A percentile compares a stretch with the other conserved stretches of the same genome.
These are phyloP conservation scores for Turritis glabra DNA, from an alignment of 345 rosid genomes.

Conservation along the genomic window DNA sequence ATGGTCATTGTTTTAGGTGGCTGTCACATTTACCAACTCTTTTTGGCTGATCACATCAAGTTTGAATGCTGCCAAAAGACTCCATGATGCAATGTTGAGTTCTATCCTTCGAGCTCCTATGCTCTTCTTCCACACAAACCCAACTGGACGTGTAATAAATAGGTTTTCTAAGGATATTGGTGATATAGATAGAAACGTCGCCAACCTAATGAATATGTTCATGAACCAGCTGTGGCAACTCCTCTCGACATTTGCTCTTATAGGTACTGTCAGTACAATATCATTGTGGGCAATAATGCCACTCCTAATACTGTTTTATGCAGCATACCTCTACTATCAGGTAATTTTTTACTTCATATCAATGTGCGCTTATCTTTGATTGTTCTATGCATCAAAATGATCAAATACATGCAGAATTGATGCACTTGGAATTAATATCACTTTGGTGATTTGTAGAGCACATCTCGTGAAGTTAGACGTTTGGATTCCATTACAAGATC, in stretches of 20 bases:
- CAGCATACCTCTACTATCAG: constrained; percentile 94
- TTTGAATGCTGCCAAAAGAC: constrained; percentile 75
- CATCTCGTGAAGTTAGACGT: constrained; percentile 91
- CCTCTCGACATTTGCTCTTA: constrained; percentile 85
- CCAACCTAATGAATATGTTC: constrained; percentile 66
- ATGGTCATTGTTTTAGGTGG: constrained; percentile 53
- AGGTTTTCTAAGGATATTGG: constrained; percentile 94
- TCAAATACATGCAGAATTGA: neutral
- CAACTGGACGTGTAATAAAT: constrained; percentile 86
- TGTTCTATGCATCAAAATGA: constrained; percentile 9
- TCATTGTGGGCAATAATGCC: constrained; percentile 98
- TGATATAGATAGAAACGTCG: constrained; percentile 85
- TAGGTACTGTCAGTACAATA: constrained; percentile 82
- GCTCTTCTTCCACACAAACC: constrained; percentile 94
- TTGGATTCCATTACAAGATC: constrained; percentile 87
- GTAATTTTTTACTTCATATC: constrained; percentile 39
- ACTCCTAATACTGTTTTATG: constrained; percentile 79
- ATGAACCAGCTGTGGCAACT: constrained; percentile 81
- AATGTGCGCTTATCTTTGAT: neutral
- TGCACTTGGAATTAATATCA: neutral
- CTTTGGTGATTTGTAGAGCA: constrained; percentile 55
- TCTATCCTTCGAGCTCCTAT: constrained; percentile 88
- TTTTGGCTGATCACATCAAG: constrained; percentile 89
- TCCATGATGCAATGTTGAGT: constrained; percentile 79
- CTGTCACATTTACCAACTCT: constrained; percentile 71